These are phyloP conservation scores for Discostella stelligera DNA, from an alignment of 352 stramenopile species.

Conservation along the genomic window DNA sequence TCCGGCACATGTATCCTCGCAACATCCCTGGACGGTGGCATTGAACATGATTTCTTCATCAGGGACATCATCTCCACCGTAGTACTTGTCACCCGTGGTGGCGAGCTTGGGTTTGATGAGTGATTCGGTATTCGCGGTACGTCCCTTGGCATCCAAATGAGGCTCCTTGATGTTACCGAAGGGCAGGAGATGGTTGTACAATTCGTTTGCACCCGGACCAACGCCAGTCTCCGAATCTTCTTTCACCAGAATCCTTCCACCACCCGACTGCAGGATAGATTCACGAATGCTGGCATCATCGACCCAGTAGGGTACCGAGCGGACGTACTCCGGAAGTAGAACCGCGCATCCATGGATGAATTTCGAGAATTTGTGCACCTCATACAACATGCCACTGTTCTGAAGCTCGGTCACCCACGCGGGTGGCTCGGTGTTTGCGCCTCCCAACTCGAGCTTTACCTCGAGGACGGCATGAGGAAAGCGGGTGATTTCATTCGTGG, in stretches of 20 bases:
- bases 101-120: constrained; percentile 24
- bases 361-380: constrained; percentile 86
- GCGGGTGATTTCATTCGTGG: constrained; percentile 84
- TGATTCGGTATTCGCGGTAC: constrained; percentile 56
- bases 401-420: constrained; percentile 84
- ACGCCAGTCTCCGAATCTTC: constrained; percentile 44
- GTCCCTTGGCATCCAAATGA: constrained; percentile 59
- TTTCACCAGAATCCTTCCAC: constrained; percentile 67
- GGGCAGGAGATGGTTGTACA: constrained; percentile 83
- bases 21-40: constrained; percentile 40
- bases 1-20: constrained; percentile 59
- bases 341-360: constrained; percentile 87
- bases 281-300: constrained; percentile 84
- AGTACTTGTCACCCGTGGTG: constrained; percentile 27
- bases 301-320: constrained; percentile 87
- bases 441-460: constrained; percentile 87
- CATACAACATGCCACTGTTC: constrained; percentile 82
- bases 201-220: constrained; percentile 76
- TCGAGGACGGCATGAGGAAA: constrained; percentile 88
- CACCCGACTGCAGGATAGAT: constrained; percentile 81
- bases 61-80: constrained; percentile 41
- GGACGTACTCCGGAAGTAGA: constrained; percentile 85
- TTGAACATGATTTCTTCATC: constrained; percentile 41
- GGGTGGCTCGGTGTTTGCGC: constrained; percentile 66
- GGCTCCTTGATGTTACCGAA: constrained; percentile 73